A percentile compares a stretch with the other conserved stretches of the same genome.
These are phyloP conservation scores for Apophysomyces sp. DNA, from an alignment of 371 early-diverging fungal species.

Conservation along the genomic window DNA sequence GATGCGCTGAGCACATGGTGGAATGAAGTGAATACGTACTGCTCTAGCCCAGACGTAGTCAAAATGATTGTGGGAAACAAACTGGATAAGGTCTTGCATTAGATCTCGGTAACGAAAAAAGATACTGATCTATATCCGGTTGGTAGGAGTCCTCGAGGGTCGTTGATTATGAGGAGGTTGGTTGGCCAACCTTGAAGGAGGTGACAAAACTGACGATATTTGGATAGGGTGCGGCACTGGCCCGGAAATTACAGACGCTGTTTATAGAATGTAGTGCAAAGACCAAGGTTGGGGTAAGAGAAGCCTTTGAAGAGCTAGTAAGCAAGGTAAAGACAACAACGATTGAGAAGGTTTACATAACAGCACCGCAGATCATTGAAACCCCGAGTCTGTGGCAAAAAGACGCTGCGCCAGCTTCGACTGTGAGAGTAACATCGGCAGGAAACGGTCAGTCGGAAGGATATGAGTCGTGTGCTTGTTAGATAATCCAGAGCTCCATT, in stretches of 20 bases:
- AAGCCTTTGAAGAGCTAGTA: constrained; percentile 90
- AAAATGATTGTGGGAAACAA: constrained; percentile 99
- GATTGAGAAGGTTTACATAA: background rate
- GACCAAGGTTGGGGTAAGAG: constrained; percentile 83
- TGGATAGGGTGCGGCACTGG: constrained; percentile 74
- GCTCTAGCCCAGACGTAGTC: constrained; percentile 81
- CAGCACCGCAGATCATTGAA: constrained; percentile 60
- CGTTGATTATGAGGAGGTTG: constrained; percentile 80
- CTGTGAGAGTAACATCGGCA: constrained; percentile 21
- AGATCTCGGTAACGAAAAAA: too few species aligned
- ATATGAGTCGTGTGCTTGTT: constrained; percentile 27
- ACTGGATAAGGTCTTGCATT: constrained; percentile 91
- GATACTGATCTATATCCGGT: background rate
- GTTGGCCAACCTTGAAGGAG: too few species aligned
- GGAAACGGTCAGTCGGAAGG: constrained; percentile 11
- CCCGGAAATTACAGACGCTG: constrained; percentile 81
- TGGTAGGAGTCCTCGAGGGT: constrained; percentile 77
- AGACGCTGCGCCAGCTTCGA: constrained; percentile 41
- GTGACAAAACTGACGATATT: background rate
- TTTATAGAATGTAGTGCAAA: constrained; percentile 97
- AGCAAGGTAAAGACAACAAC: constrained; percentile 57
- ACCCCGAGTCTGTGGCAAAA: constrained; percentile 81
- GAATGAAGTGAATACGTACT: constrained; percentile 92
- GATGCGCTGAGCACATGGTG: constrained; percentile 93
- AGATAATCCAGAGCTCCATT: constrained; percentile 6